Conservation (phyloP, 306 rosid species). For the Luffa acutangula region DNA sequence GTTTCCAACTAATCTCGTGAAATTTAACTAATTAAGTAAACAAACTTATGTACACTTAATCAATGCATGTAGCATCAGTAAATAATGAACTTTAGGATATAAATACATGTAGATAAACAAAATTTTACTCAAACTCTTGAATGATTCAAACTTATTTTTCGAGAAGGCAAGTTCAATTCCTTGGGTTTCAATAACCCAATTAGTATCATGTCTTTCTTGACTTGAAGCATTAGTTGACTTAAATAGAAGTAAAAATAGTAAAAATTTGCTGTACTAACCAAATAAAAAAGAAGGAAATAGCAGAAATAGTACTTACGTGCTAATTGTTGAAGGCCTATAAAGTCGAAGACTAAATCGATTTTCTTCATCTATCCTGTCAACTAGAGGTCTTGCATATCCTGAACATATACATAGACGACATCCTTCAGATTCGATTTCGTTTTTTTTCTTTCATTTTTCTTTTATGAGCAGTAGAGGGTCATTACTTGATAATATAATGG, state of each 20-base stretch:
- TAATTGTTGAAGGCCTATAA: conserved; percentile 89
- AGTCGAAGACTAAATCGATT: conserved; percentile 55
- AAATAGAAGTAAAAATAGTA: not conserved
- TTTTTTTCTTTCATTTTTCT: not conserved
- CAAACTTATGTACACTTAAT: not conserved
- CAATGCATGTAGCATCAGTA: not conserved
- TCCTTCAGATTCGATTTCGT: not conserved
- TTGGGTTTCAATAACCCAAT: not conserved
- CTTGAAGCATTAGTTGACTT: not conserved
- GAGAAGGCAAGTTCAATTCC: not conserved
- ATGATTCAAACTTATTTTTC: not conserved
- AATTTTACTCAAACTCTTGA: not conserved
- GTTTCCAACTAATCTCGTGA: not conserved
- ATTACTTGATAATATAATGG: not conserved
- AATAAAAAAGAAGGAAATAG: not conserved
- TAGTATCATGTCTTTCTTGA: not conserved
- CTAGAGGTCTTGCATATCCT: conserved; percentile 98
- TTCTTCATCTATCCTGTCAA: conserved; percentile 67
- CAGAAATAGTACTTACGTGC: conserved; percentile 46
- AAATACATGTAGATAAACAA: not conserved
- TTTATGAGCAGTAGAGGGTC: not conserved
- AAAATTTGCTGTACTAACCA: not conserved
- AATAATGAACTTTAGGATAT: not conserved
- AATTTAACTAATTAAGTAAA: not conserved
- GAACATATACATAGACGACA: not conserved